Percentiles rank a stretch among this genome's conserved stretches.
These are phyloP conservation scores for Dillenia turbinata DNA, from an alignment of 164 flowering plant genomes.

Conservation along the genomic window DNA sequence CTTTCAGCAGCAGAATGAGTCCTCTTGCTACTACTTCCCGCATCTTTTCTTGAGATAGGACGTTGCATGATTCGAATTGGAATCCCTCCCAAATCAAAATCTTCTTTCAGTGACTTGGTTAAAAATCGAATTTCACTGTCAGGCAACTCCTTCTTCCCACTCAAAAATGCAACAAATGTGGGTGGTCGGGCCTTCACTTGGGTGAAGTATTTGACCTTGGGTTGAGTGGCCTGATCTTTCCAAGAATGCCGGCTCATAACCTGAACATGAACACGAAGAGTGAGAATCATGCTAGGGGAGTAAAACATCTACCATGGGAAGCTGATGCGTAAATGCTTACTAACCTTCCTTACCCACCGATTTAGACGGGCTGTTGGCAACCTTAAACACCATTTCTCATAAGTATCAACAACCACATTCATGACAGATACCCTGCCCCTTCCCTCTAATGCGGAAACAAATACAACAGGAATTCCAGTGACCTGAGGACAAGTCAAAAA, in stretches of 20 bases:
- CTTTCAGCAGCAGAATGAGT: constrained; percentile 20
- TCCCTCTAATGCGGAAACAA: constrained; percentile 87
- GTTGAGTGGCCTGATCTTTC: constrained; percentile 85
- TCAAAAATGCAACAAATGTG: constrained; percentile 84
- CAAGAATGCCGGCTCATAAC: constrained; percentile 99
- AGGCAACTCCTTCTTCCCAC: constrained; percentile 58
- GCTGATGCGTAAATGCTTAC: neutral
- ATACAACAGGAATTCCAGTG: constrained; percentile 90
- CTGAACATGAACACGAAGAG: constrained; percentile 20
- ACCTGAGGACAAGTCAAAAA: constrained; percentile 39
- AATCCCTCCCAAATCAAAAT: constrained; percentile 88
- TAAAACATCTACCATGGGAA: neutral
- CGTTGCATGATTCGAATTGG: constrained; percentile 92
- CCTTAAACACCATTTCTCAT: constrained; percentile 91
- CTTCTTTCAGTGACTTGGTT: constrained; percentile 87
- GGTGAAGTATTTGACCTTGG: constrained; percentile 89
- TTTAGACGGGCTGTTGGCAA: constrained; percentile 87
- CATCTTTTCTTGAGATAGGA: constrained; percentile 29
- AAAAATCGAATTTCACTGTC: constrained; percentile 83
- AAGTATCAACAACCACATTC: constrained; percentile 66
- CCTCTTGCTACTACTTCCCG: constrained; percentile 18
- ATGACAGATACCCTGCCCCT: constrained; percentile 68
- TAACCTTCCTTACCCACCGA: constrained; percentile 90
- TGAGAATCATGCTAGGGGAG: neutral
- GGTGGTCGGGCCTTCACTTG: constrained; percentile 99